phyloP scores from a whole-genome alignment of 1,139 yeast species.

The Pneumocystis jirovecii region DNA sequence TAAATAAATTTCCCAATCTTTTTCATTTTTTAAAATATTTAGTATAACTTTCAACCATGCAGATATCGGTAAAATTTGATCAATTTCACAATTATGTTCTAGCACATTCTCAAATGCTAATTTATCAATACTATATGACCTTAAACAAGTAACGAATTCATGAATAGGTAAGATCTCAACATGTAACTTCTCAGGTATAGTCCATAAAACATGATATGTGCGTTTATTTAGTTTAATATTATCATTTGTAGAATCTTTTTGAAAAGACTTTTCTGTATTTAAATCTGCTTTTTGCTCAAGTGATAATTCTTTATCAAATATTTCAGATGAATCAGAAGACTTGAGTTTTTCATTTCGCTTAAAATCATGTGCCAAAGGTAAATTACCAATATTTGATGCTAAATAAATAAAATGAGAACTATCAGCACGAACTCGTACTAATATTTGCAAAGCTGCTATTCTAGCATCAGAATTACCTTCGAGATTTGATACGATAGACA shows the following conservation, averaged over 20 bases:
- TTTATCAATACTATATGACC: background rate
- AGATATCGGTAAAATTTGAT: background rate
- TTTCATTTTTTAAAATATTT: conserved; percentile 26
- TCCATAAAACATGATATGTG: background rate
- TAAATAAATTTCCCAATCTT: conserved; percentile 56
- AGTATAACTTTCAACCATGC: conserved; percentile 19
- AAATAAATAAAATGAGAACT: background rate
- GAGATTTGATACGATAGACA: background rate
- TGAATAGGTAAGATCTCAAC: background rate
- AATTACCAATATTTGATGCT: background rate
- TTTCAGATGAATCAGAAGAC: background rate
- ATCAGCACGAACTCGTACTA: background rate
- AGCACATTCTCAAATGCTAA: background rate
- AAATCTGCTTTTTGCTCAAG: background rate
- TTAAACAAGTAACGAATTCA: background rate
- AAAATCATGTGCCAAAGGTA: background rate
- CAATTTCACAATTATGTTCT: background rate
- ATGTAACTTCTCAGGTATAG: background rate
- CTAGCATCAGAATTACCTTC: background rate
- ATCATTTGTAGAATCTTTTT: background rate
- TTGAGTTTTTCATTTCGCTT: background rate
- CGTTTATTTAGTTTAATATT: background rate
- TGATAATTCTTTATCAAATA: background rate
- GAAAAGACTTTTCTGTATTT: background rate
- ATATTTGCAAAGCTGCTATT: background rate